phyloP scores from a whole-genome alignment of 805 yeast genomes.

The Ogataea pini region DNA sequence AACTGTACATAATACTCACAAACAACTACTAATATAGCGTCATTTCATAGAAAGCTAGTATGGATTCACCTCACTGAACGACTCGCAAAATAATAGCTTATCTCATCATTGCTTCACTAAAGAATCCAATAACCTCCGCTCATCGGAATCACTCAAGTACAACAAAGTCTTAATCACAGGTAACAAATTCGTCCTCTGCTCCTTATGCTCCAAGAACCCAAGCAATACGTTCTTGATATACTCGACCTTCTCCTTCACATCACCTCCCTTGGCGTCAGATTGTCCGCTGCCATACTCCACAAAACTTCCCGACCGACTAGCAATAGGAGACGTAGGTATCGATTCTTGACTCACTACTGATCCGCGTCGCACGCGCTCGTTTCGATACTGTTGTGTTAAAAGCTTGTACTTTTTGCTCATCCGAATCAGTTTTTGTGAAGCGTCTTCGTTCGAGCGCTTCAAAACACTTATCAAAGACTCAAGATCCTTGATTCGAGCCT shows the following conservation, averaged over 20 bases:
- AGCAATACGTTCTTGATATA: conserved; percentile 87
- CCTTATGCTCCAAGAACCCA: conserved; percentile 89
- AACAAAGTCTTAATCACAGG: conserved; percentile 84
- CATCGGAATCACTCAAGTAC: conserved; percentile 69
- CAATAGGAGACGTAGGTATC: conserved; percentile 22
- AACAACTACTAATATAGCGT: no score
- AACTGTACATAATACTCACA: not conserved
- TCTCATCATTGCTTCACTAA: conserved; percentile 25
- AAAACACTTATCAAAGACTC: conserved; percentile 56
- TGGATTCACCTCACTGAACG: no score
- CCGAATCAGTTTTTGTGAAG: conserved; percentile 65
- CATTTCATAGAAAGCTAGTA: no score
- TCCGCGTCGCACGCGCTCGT: conserved; percentile 31
- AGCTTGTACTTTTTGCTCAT: conserved; percentile 68
- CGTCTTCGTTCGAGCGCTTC: conserved; percentile 64
- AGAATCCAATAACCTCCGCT: conserved; percentile 65
- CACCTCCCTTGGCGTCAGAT: conserved; percentile 20
- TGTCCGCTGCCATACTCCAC: conserved; percentile 4
- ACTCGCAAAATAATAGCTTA: no score
- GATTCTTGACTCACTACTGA: conserved; percentile 24
- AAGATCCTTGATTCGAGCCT: conserved; percentile 52
- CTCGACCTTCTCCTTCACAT: conserved; percentile 54
- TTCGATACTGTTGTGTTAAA: conserved; percentile 57
- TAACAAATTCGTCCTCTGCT: conserved; percentile 80
- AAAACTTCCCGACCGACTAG: conserved; percentile 25